These are phyloP conservation scores for Stereum hirsutum DNA, from an alignment of 1,284 basidiomycete genomes.

Conservation along the genomic window DNA sequence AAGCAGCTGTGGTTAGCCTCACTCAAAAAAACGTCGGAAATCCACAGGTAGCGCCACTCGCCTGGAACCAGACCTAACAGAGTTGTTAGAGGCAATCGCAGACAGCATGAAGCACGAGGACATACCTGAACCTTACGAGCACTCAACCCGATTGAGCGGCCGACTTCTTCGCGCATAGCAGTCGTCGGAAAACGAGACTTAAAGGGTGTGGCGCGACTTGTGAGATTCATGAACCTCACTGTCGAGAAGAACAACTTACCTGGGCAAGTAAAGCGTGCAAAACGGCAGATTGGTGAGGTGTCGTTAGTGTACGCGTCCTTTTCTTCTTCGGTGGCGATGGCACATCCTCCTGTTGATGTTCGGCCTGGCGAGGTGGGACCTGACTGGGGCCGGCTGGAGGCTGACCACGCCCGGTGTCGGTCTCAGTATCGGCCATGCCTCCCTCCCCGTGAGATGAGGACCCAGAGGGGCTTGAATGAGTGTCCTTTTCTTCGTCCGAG, in stretches of 20 bases:
- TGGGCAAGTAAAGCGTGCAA: constrained; percentile 72
- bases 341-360: neutral
- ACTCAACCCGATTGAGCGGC: constrained; percentile 72
- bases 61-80: constrained; percentile 77
- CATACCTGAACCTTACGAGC: constrained; percentile 81
- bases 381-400: constrained; percentile 20
- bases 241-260: constrained; percentile 29
- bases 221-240: constrained; percentile 1
- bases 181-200: constrained; percentile 79
- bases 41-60: too few species aligned
- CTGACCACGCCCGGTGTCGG: constrained; percentile 27
- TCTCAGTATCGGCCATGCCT: constrained; percentile 43
- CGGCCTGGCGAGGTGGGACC: neutral
- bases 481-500: constrained; percentile 10
- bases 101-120: constrained; percentile 8
- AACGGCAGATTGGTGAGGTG: constrained; percentile 75
- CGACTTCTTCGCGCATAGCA: constrained; percentile 76
- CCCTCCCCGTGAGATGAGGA: constrained; percentile 39
- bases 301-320: constrained; percentile 73
- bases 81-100: constrained; percentile 6
- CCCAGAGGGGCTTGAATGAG: constrained; percentile 29
- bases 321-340: constrained; percentile 54
- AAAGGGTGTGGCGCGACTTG: neutral
- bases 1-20: constrained; percentile 4
- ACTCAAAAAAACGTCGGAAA: constrained; percentile 1